A percentile compares a stretch with the other conserved stretches of the same genome.
These are phyloP conservation scores for Colletotrichum sp. DNA, from an alignment of 2,329 filamentous ascomycete genomes.

Conservation along the genomic window DNA sequence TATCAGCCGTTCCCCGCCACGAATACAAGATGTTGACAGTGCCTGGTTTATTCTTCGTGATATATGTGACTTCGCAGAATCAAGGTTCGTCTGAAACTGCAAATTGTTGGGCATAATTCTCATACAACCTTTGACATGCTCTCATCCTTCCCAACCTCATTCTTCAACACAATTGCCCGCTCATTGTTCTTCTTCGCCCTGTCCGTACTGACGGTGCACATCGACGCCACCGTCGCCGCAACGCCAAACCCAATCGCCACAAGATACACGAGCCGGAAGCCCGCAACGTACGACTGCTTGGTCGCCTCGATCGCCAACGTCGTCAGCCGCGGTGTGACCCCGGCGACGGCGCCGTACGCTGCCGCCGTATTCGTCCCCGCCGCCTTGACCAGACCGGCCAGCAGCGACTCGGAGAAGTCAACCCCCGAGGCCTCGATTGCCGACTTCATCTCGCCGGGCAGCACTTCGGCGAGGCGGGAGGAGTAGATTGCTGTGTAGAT, in stretches of 20 bases:
- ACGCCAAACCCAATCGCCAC: slow-evolving; percentile 39
- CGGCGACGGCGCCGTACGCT: slow-evolving; percentile 32
- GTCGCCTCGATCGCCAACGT: slow-evolving; percentile 31
- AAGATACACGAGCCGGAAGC: slow-evolving; percentile 38
- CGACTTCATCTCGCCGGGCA: slow-evolving; percentile 24
- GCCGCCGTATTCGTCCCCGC: slow-evolving; percentile 35
- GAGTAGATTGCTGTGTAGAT: slow-evolving; percentile 41
- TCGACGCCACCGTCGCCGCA: slow-evolving; percentile 33
- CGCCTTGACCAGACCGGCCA: slow-evolving; percentile 29
- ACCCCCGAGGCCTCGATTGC: slow-evolving; percentile 25
- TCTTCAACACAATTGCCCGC: slow-evolving; percentile 28
- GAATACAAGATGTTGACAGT: background rate
- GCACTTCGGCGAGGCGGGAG: slow-evolving; percentile 30
- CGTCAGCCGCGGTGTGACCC: slow-evolving; percentile 30
- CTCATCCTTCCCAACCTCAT: slow-evolving; percentile 20
- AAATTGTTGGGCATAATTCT: background rate
- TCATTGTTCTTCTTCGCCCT: slow-evolving; percentile 33
- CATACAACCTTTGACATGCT: background rate
- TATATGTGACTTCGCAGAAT: background rate
- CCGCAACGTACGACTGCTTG: slow-evolving; percentile 35
- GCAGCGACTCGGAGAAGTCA: slow-evolving; percentile 20
- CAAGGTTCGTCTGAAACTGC: background rate
- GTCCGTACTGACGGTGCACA: slow-evolving; percentile 34
- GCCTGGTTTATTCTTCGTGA: background rate
- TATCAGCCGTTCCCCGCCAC: background rate